Percentiles rank a stretch among this genome's conserved stretches.
Evolutionary conservation across 768 basidiomycete species (phyloP).

Genomic region (Leccinum imitatum): DNA sequence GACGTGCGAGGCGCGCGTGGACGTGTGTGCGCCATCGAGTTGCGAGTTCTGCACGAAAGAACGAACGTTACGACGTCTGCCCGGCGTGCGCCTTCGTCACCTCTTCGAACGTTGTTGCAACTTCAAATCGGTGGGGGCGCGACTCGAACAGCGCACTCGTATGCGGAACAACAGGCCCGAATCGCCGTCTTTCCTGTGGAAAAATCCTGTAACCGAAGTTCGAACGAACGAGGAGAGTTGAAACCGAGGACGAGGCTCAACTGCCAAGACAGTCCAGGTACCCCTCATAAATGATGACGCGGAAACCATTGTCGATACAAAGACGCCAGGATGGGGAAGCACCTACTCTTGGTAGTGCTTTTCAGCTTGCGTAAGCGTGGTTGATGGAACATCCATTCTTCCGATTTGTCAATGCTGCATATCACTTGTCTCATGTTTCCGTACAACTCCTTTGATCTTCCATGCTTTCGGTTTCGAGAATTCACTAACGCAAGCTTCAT

Average conservation of each 20-base stretch:
- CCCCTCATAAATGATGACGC: too few species aligned
- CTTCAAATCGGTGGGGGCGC: conserved; percentile 33
- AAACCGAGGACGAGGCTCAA: conserved; percentile 40
- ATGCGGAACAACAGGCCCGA: conserved; percentile 78
- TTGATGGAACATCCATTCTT: background rate
- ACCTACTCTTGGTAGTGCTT: conserved; percentile 63
- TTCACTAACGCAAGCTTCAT: conserved; percentile 3
- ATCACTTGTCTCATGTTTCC: conserved; percentile 3
- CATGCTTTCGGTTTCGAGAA: background rate
- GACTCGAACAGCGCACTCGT: conserved; percentile 54
- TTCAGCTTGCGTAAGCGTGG: conserved; percentile 53
- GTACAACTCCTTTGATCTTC: background rate
- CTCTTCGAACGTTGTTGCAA: too few species aligned
- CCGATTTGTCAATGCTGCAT: conserved; percentile 12
- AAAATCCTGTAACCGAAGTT: conserved; percentile 10
- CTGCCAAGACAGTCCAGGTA: too few species aligned
- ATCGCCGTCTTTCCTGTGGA: conserved; percentile 67
- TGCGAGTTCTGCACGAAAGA: too few species aligned
- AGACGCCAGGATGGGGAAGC: conserved; percentile 33
- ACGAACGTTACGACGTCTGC: too few species aligned
- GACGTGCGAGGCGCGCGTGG: too few species aligned
- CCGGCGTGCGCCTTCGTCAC: too few species aligned
- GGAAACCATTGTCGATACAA: too few species aligned
- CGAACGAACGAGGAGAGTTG: conserved; percentile 46
- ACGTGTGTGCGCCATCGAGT: too few species aligned